phyloP scores from a whole-genome alignment of 148 eudicot species.

The Rhododendron ovatum region DNA sequence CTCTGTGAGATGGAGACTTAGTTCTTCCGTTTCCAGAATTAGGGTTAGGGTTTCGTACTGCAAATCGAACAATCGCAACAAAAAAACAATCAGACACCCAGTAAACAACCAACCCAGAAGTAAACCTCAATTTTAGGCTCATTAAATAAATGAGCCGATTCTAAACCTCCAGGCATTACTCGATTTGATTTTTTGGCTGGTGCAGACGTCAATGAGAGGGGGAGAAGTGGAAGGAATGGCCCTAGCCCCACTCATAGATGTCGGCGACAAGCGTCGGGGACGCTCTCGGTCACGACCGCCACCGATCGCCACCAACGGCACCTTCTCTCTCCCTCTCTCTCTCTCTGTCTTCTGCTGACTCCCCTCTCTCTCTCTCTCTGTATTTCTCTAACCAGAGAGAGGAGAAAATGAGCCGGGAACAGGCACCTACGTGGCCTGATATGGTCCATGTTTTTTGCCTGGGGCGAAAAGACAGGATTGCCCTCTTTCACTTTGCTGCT shows the following conservation, averaged over 20 bases:
- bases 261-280: conserved; percentile 46
- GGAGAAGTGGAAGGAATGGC: conserved; percentile 56
- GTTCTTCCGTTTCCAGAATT: no score
- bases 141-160: neutral
- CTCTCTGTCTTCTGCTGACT: no score
- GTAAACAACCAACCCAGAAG: neutral
- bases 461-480: no score
- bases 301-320: no score
- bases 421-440: no score
- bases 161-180: conserved; percentile 44
- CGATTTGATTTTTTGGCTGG: neutral
- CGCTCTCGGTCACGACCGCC: conserved; percentile 17
- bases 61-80: conserved; percentile 9
- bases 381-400: no score
- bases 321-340: conserved; percentile 35
- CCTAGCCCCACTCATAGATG: conserved; percentile 66
- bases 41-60: conserved; percentile 25
- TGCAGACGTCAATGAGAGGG: conserved; percentile 8
- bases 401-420: no score
- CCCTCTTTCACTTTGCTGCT: no score
- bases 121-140: neutral
- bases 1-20: no score
- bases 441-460: no score
- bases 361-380: no score
- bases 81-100: neutral